Evolutionary conservation across 805 yeast species (phyloP).

Genomic region (Wickerhamomyces sydowiorum): DNA sequence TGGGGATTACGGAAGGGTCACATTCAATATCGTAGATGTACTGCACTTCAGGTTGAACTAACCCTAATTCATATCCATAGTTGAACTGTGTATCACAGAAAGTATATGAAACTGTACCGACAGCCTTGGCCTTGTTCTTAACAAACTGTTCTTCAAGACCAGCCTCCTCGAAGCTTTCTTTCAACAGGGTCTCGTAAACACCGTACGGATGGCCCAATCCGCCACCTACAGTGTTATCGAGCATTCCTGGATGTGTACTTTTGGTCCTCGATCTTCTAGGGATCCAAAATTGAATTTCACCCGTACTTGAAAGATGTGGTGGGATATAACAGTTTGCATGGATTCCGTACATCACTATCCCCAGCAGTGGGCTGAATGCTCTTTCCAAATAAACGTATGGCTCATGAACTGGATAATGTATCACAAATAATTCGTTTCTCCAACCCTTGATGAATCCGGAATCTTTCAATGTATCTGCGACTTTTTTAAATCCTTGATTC

Average conservation of each 20-base stretch:
- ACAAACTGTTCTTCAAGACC: slow-evolving; percentile 58
- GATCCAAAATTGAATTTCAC: slow-evolving; percentile 63
- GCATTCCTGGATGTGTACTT: slow-evolving; percentile 84
- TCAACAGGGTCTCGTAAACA: slow-evolving; percentile 66
- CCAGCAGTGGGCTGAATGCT: slow-evolving; percentile 73
- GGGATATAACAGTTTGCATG: slow-evolving; percentile 79
- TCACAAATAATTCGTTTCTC: slow-evolving; percentile 79
- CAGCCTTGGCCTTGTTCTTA: slow-evolving; percentile 34
- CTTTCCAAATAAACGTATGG: slow-evolving; percentile 76
- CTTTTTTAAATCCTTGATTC: slow-evolving; percentile 30
- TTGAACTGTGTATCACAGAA: slow-evolving; percentile 32
- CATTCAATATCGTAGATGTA: slow-evolving; percentile 65
- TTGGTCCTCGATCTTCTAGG: slow-evolving; percentile 76
- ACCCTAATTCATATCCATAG: slow-evolving; percentile 39
- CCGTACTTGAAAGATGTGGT: slow-evolving; percentile 30
- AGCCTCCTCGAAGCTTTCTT: slow-evolving; percentile 91
- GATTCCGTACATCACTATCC: slow-evolving; percentile 86
- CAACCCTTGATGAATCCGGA: slow-evolving; percentile 42
- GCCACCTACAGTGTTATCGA: slow-evolving; percentile 94
- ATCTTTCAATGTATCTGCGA: slow-evolving; percentile 39
- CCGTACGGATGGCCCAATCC: slow-evolving; percentile 85
- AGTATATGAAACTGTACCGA: slow-evolving; percentile 68
- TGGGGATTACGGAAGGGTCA: slow-evolving; percentile 41
- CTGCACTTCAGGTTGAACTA: slow-evolving; percentile 88
- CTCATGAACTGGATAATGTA: slow-evolving; percentile 47